Evolutionary conservation across 1,284 basidiomycete genomes (phyloP).

Genomic region (Moesziomyces sp.): DNA sequence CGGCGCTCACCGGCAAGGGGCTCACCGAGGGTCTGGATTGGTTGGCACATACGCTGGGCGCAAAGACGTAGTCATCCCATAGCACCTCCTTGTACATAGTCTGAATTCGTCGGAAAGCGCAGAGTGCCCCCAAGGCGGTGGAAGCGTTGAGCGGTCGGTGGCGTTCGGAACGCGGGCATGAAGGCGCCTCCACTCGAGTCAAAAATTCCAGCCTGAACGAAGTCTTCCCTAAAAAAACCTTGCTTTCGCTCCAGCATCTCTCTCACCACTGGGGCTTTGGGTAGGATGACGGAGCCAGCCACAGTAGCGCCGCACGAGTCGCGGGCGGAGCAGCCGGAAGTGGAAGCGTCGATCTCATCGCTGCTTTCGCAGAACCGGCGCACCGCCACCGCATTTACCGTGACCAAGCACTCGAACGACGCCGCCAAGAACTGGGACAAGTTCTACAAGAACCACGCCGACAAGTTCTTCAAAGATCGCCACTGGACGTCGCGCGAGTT

Average conservation of each 20-base stretch:
- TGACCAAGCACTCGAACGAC: conserved; percentile 58
- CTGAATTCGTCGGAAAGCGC: too few species aligned
- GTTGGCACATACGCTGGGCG: conserved; percentile 56
- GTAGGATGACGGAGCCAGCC: not conserved
- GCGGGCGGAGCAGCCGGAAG: conserved; percentile 9
- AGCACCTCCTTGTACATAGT: too few species aligned
- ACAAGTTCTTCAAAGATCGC: conserved; percentile 68
- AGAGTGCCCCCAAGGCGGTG: too few species aligned
- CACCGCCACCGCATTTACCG: conserved; percentile 48
- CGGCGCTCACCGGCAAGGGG: conserved; percentile 69
- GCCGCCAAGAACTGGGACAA: conserved; percentile 66
- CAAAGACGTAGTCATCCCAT: conserved; percentile 24
- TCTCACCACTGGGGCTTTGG: too few species aligned
- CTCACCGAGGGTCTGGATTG: conserved; percentile 64
- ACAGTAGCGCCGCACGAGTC: conserved; percentile 15
- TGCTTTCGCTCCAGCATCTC: too few species aligned
- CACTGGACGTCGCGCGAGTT: conserved; percentile 68
- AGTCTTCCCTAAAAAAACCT: too few species aligned
- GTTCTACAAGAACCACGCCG: conserved; percentile 67
- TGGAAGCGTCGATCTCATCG: conserved; percentile 23
- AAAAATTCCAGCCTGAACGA: too few species aligned
- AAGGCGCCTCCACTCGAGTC: too few species aligned
- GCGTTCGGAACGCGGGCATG: too few species aligned
- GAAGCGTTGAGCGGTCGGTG: too few species aligned
- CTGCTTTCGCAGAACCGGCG: conserved; percentile 51